Percentiles rank a stretch among this genome's conserved stretches.
These are phyloP conservation scores for Diaporthe caulivora DNA, from an alignment of 2,329 filamentous ascomycete genomes.

Conservation along the genomic window DNA sequence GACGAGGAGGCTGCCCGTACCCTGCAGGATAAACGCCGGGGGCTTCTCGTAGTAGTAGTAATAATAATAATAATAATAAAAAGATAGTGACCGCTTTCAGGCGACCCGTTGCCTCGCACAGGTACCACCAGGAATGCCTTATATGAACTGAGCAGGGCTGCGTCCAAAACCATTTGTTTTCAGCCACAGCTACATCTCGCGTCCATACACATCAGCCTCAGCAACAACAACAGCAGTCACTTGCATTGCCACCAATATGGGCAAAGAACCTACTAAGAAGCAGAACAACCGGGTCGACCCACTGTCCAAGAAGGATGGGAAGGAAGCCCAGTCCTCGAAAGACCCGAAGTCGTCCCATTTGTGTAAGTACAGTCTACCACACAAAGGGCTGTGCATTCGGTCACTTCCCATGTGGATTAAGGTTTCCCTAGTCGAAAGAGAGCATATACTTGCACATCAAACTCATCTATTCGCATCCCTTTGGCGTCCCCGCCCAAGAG, in stretches of 20 bases:
- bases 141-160: neutral
- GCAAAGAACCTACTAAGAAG: conserved; percentile 33
- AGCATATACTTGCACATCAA: neutral
- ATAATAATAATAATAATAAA: too few relatives aligned
- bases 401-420: neutral
- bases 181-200: neutral
- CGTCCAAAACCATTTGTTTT: neutral
- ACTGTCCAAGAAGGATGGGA: conserved; percentile 32
- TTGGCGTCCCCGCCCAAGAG: neutral
- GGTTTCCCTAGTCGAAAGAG: neutral
- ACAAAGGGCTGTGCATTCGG: too few relatives aligned
- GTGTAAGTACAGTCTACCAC: neutral
- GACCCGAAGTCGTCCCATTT: conserved; percentile 36
- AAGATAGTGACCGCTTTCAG: conserved; percentile 8
- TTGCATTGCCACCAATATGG: conserved; percentile 18
- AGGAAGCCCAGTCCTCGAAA: conserved; percentile 17
- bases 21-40: conserved; percentile 17
- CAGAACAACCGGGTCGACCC: conserved; percentile 37
- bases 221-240: too few relatives aligned
- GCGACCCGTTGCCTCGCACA: conserved; percentile 15
- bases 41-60: neutral
- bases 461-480: neutral
- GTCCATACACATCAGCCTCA: neutral
- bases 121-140: neutral
- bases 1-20: conserved; percentile 1